Evolutionary conservation across 371 early-diverging fungal species (phyloP).

Genomic region (Neoconidiobolus thromboides): DNA sequence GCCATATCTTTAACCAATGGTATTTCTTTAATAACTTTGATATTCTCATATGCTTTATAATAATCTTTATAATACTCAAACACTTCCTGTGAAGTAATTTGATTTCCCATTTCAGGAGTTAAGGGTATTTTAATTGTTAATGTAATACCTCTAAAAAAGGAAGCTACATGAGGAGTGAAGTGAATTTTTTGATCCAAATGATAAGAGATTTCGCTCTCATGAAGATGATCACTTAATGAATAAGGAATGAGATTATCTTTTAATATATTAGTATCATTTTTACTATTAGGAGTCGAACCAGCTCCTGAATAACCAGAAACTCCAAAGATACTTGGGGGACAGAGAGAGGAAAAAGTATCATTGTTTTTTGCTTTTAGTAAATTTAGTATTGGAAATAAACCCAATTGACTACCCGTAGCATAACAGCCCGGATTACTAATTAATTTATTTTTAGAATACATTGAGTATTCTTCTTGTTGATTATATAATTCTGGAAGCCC

Average conservation of each 20-base stretch:
- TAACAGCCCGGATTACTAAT: slow-evolving; percentile 96
- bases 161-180: slow-evolving; percentile 84
- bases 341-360: slow-evolving; percentile 29
- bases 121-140: slow-evolving; percentile 76
- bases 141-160: slow-evolving; percentile 84
- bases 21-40: slow-evolving; percentile 49
- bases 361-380: slow-evolving; percentile 32
- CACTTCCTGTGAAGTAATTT: slow-evolving; percentile 26
- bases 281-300: slow-evolving; percentile 84
- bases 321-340: slow-evolving; percentile 81
- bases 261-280: slow-evolving; percentile 72
- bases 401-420: slow-evolving; percentile 88
- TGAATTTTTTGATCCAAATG: slow-evolving; percentile 40
- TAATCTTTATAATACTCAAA: slow-evolving; percentile 40
- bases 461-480: slow-evolving; percentile 34
- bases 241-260: slow-evolving; percentile 81
- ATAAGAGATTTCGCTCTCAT: slow-evolving; percentile 77
- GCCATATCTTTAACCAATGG: slow-evolving; percentile 78
- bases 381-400: slow-evolving; percentile 57
- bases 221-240: slow-evolving; percentile 82
- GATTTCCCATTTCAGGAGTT: slow-evolving; percentile 31
- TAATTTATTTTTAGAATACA: slow-evolving; percentile 31
- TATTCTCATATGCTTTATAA: slow-evolving; percentile 59
- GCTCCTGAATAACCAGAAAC: slow-evolving; percentile 95
- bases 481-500: slow-evolving; percentile 49